These are phyloP conservation scores for Gyromitra esculenta DNA, from an alignment of 2,329 filamentous ascomycete species.

Conservation along the genomic window DNA sequence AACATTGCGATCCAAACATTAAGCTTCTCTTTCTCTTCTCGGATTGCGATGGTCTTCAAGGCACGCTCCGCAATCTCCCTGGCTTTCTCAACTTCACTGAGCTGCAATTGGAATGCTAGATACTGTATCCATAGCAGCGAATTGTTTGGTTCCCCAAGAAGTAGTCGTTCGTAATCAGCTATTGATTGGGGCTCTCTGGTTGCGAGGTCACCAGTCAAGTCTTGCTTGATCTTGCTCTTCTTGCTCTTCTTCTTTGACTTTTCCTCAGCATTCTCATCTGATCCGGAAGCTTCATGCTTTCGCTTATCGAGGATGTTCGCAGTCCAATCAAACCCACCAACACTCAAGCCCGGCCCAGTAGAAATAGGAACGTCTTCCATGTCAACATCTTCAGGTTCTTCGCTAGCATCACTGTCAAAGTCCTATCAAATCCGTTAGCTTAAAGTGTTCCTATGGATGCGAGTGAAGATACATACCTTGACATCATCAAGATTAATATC, in stretches of 20 bases:
- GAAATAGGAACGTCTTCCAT: constrained; percentile 59
- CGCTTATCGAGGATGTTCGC: constrained; percentile 71
- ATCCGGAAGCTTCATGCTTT: constrained; percentile 63
- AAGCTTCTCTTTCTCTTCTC: constrained; percentile 86
- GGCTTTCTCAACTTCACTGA: constrained; percentile 87
- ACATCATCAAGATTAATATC: constrained; percentile 62
- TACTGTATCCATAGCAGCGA: constrained; percentile 94
- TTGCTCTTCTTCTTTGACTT: constrained; percentile 71
- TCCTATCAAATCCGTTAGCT: constrained; percentile 39
- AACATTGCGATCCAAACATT: constrained; percentile 95
- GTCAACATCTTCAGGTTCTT: constrained; percentile 62
- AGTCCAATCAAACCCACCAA: constrained; percentile 87
- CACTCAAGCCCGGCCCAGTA: constrained; percentile 69
- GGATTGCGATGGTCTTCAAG: constrained; percentile 87
- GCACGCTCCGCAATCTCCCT: constrained; percentile 90
- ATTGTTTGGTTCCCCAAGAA: constrained; percentile 92
- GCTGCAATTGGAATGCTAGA: constrained; percentile 97
- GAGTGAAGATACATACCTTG: constrained; percentile 58
- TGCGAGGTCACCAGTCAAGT: constrained; percentile 91
- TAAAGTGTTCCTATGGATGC: constrained; percentile 55
- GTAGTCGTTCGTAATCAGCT: constrained; percentile 90
- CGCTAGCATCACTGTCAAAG: constrained; percentile 58
- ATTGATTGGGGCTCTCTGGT: constrained; percentile 86
- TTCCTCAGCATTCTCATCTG: constrained; percentile 65
- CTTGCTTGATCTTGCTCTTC: constrained; percentile 81